These are phyloP conservation scores for Flaveria brownii DNA, from an alignment of 129 eudicot species.

Conservation along the genomic window DNA sequence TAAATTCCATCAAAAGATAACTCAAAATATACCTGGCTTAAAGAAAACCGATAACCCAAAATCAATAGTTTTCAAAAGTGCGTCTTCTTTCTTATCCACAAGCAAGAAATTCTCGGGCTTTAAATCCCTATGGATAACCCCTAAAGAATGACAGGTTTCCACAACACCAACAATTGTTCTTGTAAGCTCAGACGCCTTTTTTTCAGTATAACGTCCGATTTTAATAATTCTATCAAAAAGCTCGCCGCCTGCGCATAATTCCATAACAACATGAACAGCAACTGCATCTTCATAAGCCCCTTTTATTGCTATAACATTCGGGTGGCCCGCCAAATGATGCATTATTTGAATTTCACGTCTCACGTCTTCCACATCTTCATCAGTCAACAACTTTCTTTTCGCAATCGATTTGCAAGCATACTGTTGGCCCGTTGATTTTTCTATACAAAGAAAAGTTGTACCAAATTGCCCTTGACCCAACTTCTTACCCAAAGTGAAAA, in stretches of 20 bases:
- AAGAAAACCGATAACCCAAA: conserved; percentile 87
- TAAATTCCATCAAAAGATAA: conserved; percentile 25
- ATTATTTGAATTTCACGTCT: conserved; percentile 96
- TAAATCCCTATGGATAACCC: conserved; percentile 92
- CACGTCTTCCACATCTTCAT: conserved; percentile 94
- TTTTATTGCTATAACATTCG: conserved; percentile 81
- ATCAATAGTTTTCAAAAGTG: conserved; percentile 88
- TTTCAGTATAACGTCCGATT: conserved; percentile 85
- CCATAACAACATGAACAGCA: conserved; percentile 95
- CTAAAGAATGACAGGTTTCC: conserved; percentile 86
- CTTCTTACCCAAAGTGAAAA: conserved; percentile 79
- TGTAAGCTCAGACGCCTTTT: conserved; percentile 87
- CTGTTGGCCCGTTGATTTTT: conserved; percentile 60
- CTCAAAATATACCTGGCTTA: conserved; percentile 71
- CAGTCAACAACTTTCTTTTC: conserved; percentile 78
- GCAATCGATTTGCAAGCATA: conserved; percentile 96
- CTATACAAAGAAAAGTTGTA: conserved; percentile 72
- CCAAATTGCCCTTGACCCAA: conserved; percentile 96
- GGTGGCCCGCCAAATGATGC: conserved; percentile 93
- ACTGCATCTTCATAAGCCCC: conserved; percentile 95
- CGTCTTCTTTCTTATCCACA: conserved; percentile 83
- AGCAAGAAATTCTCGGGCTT: conserved; percentile 93
- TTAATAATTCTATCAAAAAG: conserved; percentile 95
- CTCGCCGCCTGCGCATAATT: conserved; percentile 89
- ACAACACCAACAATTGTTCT: conserved; percentile 92